Conservation (phyloP, 768 basidiomycete species). For the Russula emetica region DNA sequence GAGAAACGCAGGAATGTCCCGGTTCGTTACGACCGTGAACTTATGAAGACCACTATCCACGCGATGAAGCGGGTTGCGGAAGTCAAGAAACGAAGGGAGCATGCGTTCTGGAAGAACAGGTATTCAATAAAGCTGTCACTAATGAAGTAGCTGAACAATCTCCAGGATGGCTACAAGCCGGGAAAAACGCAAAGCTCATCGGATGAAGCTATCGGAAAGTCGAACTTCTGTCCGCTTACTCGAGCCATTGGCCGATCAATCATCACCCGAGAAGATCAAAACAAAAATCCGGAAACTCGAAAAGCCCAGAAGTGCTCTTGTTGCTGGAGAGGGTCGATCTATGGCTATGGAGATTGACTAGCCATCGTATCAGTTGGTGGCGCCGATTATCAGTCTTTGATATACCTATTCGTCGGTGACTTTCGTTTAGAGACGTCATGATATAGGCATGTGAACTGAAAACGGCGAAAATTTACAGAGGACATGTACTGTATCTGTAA, state of each 20-base stretch:
- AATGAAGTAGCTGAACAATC: neutral
- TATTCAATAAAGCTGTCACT: constrained; percentile 28
- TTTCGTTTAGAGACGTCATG: constrained; percentile 4
- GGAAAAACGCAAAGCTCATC: constrained; percentile 71
- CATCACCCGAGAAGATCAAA: constrained; percentile 46
- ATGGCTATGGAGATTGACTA: constrained; percentile 91
- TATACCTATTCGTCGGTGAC: neutral
- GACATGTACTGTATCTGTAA: constrained; percentile 14
- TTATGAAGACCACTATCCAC: constrained; percentile 88
- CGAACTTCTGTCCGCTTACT: constrained; percentile 57
- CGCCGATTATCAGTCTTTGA: neutral
- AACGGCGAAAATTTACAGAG: neutral
- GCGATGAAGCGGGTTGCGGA: constrained; percentile 95
- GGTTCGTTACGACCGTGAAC: constrained; percentile 92
- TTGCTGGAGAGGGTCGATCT: constrained; percentile 76
- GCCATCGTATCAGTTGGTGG: constrained; percentile 24
- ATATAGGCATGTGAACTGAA: neutral
- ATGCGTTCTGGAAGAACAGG: constrained; percentile 96
- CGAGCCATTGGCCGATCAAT: constrained; percentile 51
- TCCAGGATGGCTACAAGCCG: constrained; percentile 79
- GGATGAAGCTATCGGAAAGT: constrained; percentile 59
- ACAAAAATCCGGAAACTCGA: constrained; percentile 75
- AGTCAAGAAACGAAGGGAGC: constrained; percentile 85
- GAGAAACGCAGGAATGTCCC: constrained; percentile 98
- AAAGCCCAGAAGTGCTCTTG: constrained; percentile 65